phyloP scores from a whole-genome alignment of 108 stramenopile genomes.

The Parmales sp. region DNA sequence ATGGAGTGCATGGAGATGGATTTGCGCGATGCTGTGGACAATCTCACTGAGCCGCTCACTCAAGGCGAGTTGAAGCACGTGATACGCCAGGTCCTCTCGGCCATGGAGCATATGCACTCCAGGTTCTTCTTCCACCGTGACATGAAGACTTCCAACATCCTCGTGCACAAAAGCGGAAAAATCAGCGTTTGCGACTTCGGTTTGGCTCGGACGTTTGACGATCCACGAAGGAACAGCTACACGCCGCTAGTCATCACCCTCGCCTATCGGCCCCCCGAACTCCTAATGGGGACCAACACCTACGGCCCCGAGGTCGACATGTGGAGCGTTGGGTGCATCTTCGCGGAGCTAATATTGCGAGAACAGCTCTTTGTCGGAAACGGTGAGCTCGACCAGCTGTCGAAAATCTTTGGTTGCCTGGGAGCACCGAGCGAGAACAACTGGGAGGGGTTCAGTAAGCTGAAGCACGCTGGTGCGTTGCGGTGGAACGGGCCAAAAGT shows the following conservation, averaged over 20 bases:
- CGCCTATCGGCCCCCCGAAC: constrained; percentile 82
- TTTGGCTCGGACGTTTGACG: constrained; percentile 62
- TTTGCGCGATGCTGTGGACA: constrained; percentile 63
- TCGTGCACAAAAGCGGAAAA: constrained; percentile 60
- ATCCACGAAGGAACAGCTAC: constrained; percentile 41
- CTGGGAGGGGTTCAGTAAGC: constrained; percentile 63
- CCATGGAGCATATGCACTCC: constrained; percentile 60
- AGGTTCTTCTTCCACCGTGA: constrained; percentile 81
- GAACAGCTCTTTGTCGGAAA: constrained; percentile 83
- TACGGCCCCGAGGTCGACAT: constrained; percentile 83
- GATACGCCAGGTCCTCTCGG: constrained; percentile 66
- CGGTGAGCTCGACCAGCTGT: constrained; percentile 90
- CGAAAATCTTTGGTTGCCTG: constrained; percentile 79
- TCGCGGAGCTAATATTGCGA: constrained; percentile 85
- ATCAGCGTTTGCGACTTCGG: constrained; percentile 80
- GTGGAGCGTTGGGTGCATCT: constrained; percentile 94
- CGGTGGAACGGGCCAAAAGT: constrained; percentile 51
- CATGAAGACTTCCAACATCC: constrained; percentile 80
- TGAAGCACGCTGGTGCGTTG: constrained; percentile 60
- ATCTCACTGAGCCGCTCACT: constrained; percentile 37
- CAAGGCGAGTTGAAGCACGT: constrained; percentile 70
- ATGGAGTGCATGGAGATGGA: constrained; percentile 89
- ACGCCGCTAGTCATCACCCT: constrained; percentile 81
- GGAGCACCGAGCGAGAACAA: constrained; percentile 65
- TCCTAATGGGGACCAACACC: constrained; percentile 64